Evolutionary conservation across 495 filamentous ascomycete genomes (phyloP).

Genomic region (Daldinia childiae): DNA sequence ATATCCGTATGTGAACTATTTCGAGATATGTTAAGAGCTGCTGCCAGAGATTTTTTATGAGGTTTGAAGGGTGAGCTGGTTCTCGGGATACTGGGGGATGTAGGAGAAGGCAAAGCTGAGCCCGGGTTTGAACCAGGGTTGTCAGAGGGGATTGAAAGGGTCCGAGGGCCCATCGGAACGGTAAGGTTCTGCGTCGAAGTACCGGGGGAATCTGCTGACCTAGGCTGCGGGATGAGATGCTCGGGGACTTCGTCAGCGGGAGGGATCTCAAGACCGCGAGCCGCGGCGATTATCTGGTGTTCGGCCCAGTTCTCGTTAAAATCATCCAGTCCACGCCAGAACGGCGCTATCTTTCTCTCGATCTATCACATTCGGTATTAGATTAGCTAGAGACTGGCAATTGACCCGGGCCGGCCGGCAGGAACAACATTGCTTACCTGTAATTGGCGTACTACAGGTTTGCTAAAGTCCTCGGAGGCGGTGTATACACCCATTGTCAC

Average conservation of each 20-base stretch:
- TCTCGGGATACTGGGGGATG: slow-evolving; percentile 52
- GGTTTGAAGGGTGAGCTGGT: slow-evolving; percentile 64
- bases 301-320: slow-evolving; percentile 91
- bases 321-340: slow-evolving; percentile 94
- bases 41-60: slow-evolving; percentile 84
- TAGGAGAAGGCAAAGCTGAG: slow-evolving; percentile 66
- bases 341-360: slow-evolving; percentile 90
- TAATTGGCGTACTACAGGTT: slow-evolving; percentile 86
- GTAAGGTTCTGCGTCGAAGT: slow-evolving; percentile 64
- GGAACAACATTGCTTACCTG: slow-evolving; percentile 68
- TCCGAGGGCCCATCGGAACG: slow-evolving; percentile 77
- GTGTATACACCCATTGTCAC: slow-evolving; percentile 96
- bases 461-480: slow-evolving; percentile 92
- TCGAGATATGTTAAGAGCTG: slow-evolving; percentile 75
- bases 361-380: slow-evolving; percentile 66
- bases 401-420: slow-evolving; percentile 7
- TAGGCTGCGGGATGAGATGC: slow-evolving; percentile 65
- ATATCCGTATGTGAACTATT: slow-evolving; percentile 72
- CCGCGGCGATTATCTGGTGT: slow-evolving; percentile 90
- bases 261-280: slow-evolving; percentile 84
- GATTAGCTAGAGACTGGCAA: slow-evolving; percentile 25
- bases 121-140: slow-evolving; percentile 57
- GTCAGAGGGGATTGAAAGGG: slow-evolving; percentile 80
- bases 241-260: slow-evolving; percentile 81
- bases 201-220: slow-evolving; percentile 49